These are phyloP conservation scores for Kluyveromyces siamensis DNA, from an alignment of 805 yeast species.

Conservation along the genomic window DNA sequence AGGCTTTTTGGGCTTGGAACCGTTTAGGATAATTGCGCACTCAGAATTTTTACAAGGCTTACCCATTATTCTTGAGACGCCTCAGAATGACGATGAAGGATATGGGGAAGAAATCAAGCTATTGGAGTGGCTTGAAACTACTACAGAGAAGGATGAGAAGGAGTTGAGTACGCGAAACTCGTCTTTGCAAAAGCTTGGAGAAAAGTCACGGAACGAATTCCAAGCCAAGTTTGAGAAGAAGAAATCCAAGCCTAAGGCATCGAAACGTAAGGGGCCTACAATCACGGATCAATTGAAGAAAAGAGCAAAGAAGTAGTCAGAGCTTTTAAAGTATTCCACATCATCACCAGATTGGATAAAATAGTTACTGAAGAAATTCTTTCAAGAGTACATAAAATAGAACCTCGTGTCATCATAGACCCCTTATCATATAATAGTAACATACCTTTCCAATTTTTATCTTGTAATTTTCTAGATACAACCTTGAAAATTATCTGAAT, in stretches of 20 bases:
- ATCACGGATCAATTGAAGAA: constrained; percentile 16
- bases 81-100: constrained; percentile 56
- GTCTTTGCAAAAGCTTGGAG: constrained; percentile 51
- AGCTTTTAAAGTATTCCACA: too few relatives aligned
- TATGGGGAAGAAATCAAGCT: constrained; percentile 79
- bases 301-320: constrained; percentile 4
- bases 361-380: neutral
- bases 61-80: constrained; percentile 86
- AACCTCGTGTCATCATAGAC: neutral
- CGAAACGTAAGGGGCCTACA: constrained; percentile 11
- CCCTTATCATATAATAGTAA: too few relatives aligned
- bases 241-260: constrained; percentile 14
- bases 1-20: constrained; percentile 84
- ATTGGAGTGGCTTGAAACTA: constrained; percentile 62
- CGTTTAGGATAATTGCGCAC: constrained; percentile 71
- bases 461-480: too few relatives aligned
- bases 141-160: constrained; percentile 24
- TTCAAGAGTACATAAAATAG: neutral
- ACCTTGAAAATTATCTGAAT: too few relatives aligned
- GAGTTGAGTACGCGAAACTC: constrained; percentile 43
- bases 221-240: constrained; percentile 48
- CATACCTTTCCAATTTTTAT: too few relatives aligned
- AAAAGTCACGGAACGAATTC: constrained; percentile 60
- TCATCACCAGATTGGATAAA: neutral
- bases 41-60: constrained; percentile 48